Percentiles rank a stretch among this genome's conserved stretches.
Conservation (phyloP, 352 stramenopile species). For the Globisporangium polare region DNA sequence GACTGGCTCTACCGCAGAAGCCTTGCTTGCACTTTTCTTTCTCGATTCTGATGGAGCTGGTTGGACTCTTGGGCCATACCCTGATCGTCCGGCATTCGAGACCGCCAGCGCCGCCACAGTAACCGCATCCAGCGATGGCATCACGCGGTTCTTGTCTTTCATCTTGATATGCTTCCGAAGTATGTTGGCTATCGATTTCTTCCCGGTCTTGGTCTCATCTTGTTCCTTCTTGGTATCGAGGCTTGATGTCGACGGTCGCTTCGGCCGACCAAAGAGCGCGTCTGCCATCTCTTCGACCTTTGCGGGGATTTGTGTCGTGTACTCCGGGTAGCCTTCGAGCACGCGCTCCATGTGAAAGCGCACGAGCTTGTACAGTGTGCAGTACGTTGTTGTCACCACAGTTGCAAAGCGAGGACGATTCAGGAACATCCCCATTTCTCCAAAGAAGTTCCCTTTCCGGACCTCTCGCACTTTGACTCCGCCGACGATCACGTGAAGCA, state of each 20-base stretch:
- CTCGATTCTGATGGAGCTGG: not conserved
- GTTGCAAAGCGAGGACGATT: conserved; percentile 48
- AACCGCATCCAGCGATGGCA: conserved; percentile 17
- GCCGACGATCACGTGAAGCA: conserved; percentile 53
- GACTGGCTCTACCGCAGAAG: not conserved
- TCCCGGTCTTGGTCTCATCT: conserved; percentile 14
- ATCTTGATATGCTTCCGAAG: conserved; percentile 50
- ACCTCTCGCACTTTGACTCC: conserved; percentile 60
- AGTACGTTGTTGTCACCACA: conserved; percentile 54
- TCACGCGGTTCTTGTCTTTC: conserved; percentile 28
- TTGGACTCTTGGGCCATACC: not conserved
- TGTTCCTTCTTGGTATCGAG: not conserved
- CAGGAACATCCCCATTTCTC: conserved; percentile 59
- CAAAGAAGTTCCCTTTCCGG: conserved; percentile 59
- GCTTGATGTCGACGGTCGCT: not conserved
- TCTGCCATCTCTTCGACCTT: conserved; percentile 43
- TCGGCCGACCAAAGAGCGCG: conserved; percentile 24
- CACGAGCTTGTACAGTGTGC: conserved; percentile 55
- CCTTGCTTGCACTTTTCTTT: not conserved
- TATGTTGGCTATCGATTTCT: conserved; percentile 39
- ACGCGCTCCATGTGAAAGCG: conserved; percentile 52
- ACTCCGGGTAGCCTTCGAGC: conserved; percentile 53
- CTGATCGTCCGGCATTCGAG: not conserved
- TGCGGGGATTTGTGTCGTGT: conserved; percentile 31
- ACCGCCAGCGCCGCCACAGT: not conserved